phyloP scores from a whole-genome alignment of 208 protist species.

The Wallacemonas sp. region DNA sequence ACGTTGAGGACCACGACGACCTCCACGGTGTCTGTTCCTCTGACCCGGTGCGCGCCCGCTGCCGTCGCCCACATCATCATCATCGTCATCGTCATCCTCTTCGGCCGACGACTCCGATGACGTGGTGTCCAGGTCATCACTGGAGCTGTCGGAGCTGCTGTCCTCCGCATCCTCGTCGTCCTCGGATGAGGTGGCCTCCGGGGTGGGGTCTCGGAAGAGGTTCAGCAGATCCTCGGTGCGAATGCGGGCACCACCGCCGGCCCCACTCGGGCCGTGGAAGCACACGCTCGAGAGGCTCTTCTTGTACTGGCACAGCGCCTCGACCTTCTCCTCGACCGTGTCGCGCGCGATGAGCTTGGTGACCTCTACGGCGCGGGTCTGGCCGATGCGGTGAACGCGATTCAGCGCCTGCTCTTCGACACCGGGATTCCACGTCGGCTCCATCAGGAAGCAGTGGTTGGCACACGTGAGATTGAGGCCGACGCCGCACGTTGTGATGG shows the following conservation, averaged over 20 bases:
- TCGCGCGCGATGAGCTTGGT: slow-evolving; percentile 93
- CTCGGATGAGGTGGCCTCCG: slow-evolving; percentile 13
- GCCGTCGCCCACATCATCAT: not conserved
- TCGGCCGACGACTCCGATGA: not conserved
- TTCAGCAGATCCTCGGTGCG: slow-evolving; percentile 48
- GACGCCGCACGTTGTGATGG: slow-evolving; percentile 87
- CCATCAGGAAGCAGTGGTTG: slow-evolving; percentile 91
- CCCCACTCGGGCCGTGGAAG: slow-evolving; percentile 25
- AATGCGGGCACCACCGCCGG: slow-evolving; percentile 28
- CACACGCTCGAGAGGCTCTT: slow-evolving; percentile 68
- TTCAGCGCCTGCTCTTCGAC: slow-evolving; percentile 92
- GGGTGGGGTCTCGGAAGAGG: slow-evolving; percentile 35
- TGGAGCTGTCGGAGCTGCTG: slow-evolving; percentile 16
- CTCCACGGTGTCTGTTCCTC: too few species aligned
- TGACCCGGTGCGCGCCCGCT: too few species aligned
- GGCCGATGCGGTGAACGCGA: slow-evolving; percentile 90
- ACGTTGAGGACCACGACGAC: too few species aligned
- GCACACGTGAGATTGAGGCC: slow-evolving; percentile 95
- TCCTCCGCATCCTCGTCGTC: slow-evolving; percentile 25
- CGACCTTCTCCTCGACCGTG: slow-evolving; percentile 96
- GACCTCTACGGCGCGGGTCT: slow-evolving; percentile 91
- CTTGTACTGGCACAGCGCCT: slow-evolving; percentile 93
- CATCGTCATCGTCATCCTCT: not conserved
- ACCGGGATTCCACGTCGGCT: slow-evolving; percentile 92
- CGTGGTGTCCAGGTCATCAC: not conserved